These are phyloP conservation scores for Leavenworthia alabamica DNA, from an alignment of 345 rosid species.

Conservation along the genomic window DNA sequence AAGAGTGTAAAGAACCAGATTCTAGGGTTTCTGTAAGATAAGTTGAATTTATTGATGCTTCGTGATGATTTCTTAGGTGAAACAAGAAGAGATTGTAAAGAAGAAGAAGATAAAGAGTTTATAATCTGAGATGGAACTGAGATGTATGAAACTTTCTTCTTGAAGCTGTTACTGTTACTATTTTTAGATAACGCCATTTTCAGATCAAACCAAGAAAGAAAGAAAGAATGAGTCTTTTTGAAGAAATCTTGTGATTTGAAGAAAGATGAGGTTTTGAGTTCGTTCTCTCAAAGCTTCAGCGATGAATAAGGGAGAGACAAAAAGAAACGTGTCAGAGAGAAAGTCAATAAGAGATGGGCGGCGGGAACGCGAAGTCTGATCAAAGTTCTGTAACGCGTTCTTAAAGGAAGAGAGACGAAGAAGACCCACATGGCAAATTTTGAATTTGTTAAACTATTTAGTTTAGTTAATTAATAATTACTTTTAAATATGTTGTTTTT, in stretches of 20 bases:
- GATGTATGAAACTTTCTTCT: slow-evolving; percentile 55
- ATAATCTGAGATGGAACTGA: slow-evolving; percentile 72
- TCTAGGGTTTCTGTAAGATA: slow-evolving; percentile 41
- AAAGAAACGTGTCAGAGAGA: slow-evolving; percentile 30
- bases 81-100: slow-evolving; percentile 62
- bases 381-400: slow-evolving; percentile 36
- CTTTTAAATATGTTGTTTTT: neutral
- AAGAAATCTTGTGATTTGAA: neutral
- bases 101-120: slow-evolving; percentile 61
- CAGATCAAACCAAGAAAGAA: neutral
- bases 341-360: slow-evolving; percentile 25
- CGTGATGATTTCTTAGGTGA: slow-evolving; percentile 58
- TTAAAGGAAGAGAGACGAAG: slow-evolving; percentile 27
- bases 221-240: neutral
- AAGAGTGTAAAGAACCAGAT: slow-evolving; percentile 60
- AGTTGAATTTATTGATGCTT: slow-evolving; percentile 23
- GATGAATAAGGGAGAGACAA: slow-evolving; percentile 12
- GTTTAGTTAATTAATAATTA: neutral
- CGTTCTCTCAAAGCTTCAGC: neutral
- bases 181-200: slow-evolving; percentile 45
- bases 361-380: slow-evolving; percentile 39
- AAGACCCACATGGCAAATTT: slow-evolving; percentile 25
- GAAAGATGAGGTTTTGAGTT: neutral
- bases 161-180: slow-evolving; percentile 11
- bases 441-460: slow-evolving; percentile 6